A percentile compares a stretch with the other conserved stretches of the same genome.
These are phyloP conservation scores for Ophiostoma quercus DNA, from an alignment of 2,329 filamentous ascomycete species.

Conservation along the genomic window DNA sequence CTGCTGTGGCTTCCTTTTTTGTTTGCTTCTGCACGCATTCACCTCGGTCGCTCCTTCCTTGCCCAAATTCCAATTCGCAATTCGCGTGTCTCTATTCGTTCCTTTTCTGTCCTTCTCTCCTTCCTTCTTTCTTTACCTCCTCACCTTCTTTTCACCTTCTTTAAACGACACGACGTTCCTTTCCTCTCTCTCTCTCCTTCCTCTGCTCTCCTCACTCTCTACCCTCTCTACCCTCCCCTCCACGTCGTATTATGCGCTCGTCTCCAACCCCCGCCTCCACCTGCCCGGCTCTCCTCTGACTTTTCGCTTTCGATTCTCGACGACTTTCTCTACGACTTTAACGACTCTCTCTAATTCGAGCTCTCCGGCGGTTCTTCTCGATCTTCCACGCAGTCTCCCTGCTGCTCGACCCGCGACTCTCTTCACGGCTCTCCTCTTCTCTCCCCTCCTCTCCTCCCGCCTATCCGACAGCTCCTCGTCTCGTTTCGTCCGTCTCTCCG, in stretches of 20 bases:
- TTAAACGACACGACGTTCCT: neutral
- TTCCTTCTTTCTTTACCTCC: slow-evolving; percentile 18
- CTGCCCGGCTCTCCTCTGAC: slow-evolving; percentile 3
- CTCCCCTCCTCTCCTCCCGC: neutral
- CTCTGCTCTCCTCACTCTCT: neutral
- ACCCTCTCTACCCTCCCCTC: neutral
- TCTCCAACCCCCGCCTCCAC: slow-evolving; percentile 16
- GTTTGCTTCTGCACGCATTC: neutral
- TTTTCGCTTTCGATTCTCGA: slow-evolving; percentile 7
- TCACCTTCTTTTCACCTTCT: neutral
- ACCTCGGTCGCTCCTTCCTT: slow-evolving; percentile 13
- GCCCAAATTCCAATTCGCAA: slow-evolving; percentile 2
- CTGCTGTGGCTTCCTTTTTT: neutral
- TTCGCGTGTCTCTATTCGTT: slow-evolving; percentile 9
- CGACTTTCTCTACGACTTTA: neutral
- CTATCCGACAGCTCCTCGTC: neutral
- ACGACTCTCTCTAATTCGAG: neutral
- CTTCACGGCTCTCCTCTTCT: neutral
- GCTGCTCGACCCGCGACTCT: too few relatives aligned
- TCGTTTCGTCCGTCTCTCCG: neutral
- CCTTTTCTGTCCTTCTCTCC: slow-evolving; percentile 18
- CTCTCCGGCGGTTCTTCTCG: neutral
- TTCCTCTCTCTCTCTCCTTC: neutral
- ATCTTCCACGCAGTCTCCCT: neutral
- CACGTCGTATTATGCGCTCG: slow-evolving; percentile 11